Evolutionary conservation across 2,329 filamentous ascomycete species (phyloP).

Genomic region (Colletotrichum salicis): DNA sequence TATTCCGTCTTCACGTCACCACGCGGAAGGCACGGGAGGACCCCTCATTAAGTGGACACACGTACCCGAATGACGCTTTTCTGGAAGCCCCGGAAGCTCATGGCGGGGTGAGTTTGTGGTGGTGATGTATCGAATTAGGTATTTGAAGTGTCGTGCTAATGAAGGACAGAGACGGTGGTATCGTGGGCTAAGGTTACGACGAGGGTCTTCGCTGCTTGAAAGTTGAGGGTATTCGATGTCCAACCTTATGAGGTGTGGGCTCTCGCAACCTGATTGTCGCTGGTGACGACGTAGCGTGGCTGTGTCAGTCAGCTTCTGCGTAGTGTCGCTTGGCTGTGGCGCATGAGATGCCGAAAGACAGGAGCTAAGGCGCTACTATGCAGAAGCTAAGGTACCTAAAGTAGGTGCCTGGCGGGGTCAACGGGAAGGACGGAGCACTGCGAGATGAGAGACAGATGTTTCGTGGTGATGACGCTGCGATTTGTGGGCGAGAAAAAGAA

Average conservation of each 20-base stretch:
- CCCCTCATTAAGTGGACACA: conserved; percentile 40
- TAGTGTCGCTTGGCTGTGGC: conserved; percentile 36
- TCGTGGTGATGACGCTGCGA: background rate
- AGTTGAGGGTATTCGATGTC: conserved; percentile 36
- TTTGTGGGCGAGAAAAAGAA: background rate
- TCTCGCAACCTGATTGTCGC: conserved; percentile 37
- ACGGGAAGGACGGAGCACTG: conserved; percentile 9
- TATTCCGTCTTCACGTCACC: conserved; percentile 21
- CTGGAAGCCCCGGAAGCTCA: conserved; percentile 98
- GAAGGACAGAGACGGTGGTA: conserved; percentile 3
- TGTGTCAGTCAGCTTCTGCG: conserved; percentile 37
- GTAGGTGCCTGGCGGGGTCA: conserved; percentile 20
- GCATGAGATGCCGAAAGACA: conserved; percentile 24
- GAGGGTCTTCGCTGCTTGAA: conserved; percentile 30
- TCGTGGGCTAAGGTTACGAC: conserved; percentile 27
- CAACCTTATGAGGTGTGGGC: conserved; percentile 36
- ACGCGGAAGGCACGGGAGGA: conserved; percentile 15
- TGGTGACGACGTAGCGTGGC: conserved; percentile 48
- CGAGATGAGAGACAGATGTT: background rate
- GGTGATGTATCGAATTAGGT: conserved; percentile 27
- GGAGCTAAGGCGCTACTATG: conserved; percentile 23
- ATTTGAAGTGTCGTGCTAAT: conserved; percentile 21
- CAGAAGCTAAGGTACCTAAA: conserved; percentile 13
- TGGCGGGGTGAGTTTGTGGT: conserved; percentile 52
- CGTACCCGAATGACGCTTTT: conserved; percentile 86